Conservation (phyloP, 495 filamentous ascomycete species). For the Poronia punctata region DNA sequence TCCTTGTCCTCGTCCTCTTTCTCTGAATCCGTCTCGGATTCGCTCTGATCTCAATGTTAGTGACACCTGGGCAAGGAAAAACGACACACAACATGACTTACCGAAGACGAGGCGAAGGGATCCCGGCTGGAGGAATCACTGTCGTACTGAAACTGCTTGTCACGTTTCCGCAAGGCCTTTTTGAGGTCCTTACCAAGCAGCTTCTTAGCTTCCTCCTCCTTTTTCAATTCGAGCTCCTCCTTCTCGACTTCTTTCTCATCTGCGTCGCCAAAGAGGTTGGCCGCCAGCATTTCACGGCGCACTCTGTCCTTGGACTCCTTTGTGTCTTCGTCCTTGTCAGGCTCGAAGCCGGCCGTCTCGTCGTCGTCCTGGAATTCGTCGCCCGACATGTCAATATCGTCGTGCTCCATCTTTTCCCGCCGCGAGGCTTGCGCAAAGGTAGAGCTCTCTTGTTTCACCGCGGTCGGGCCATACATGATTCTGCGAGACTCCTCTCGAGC, state of each 20-base stretch:
- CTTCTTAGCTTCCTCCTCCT: conserved; percentile 58
- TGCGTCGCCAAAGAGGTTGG: conserved; percentile 78
- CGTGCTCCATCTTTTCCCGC: conserved; percentile 48
- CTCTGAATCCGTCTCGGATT: conserved; percentile 33
- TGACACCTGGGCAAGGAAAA: background rate
- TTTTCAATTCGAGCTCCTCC: conserved; percentile 63
- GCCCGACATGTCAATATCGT: conserved; percentile 53
- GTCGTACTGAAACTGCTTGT: conserved; percentile 80
- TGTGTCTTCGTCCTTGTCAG: conserved; percentile 72
- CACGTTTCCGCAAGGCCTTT: conserved; percentile 73
- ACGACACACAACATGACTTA: conserved; percentile 15
- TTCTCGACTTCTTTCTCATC: conserved; percentile 81
- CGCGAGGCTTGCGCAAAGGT: conserved; percentile 44
- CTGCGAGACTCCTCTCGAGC: conserved; percentile 41
- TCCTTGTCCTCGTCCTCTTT: conserved; percentile 42
- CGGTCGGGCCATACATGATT: conserved; percentile 35
- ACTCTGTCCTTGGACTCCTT: conserved; percentile 83
- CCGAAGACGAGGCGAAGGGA: conserved; percentile 57
- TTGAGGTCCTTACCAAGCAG: conserved; percentile 66
- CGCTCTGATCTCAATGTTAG: conserved; percentile 23
- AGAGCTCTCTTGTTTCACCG: conserved; percentile 46
- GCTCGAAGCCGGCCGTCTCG: conserved; percentile 71
- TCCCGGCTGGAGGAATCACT: conserved; percentile 66
- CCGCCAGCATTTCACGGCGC: conserved; percentile 78
- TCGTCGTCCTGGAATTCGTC: conserved; percentile 63